Base-by-base conservation (phyloP, 352 stramenopile species). In the Pythium volutum region DNA sequence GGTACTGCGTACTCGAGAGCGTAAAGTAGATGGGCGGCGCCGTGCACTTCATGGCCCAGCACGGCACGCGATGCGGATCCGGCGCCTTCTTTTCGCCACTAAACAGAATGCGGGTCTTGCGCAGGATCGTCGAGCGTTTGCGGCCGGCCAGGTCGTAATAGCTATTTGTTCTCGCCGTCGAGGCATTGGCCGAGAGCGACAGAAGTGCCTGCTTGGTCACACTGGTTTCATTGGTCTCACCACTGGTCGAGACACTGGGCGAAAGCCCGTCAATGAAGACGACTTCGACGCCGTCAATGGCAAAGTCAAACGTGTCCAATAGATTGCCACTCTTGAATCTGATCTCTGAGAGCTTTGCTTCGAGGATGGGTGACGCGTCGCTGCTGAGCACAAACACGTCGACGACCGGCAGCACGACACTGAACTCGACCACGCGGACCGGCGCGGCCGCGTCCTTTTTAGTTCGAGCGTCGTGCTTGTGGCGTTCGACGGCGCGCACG, bases 1-100 rank as follows among this genome's bases (percentile, higher is more conserved):
- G 71, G 25, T 88, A 89, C 57, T 91, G 82, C 1, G 74, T 64
- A 49, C 74, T 89, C 0, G 78, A 88, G 16, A 91, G 65, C 0
- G 78, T 82, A 49, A 91, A 87, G 46, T 84, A 87, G 26, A 91
- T 86, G 0, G 82, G 82, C n/a, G 82, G 82, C 16, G 75, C 76
- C 5, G 70, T 88, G 47, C 82, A 88, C 25, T 81, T 79, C 66
- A 86, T 80, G 25, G 65, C 39, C 82, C 80, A 91, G 26, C 79
- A 81, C 5, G 79, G 70, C 9, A 74, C 55, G 2, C 72, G 58
- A n/a, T 77, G 66, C 2, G 62, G 48, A 38, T 81, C 64, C 0
- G 71, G 41, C 31, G 31, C 14, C 8, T 82, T 62, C 38, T 91
- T 88, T 52, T 81, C 67, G 11, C 82, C 80, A 22, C 69, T 69